These are phyloP conservation scores for Xylaria sp. DNA, from an alignment of 2,329 filamentous ascomycete species.

Conservation along the genomic window DNA sequence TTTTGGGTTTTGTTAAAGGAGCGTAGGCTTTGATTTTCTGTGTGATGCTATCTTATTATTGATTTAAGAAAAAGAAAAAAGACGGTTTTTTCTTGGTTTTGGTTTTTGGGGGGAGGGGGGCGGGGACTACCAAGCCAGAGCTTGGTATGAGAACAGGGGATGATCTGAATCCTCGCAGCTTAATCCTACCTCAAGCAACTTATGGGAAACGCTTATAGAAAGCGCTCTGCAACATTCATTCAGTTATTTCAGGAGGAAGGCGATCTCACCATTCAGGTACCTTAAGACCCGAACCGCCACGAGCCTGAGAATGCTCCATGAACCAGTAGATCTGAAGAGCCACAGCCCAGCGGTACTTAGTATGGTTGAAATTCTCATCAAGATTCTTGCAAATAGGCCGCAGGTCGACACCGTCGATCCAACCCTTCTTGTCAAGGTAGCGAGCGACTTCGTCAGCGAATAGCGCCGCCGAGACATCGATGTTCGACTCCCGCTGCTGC, in stretches of 20 bases:
- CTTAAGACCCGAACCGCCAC: too few species aligned
- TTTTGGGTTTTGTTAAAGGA: not conserved
- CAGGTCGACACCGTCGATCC: not conserved
- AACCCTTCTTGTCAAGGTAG: constrained; percentile 9
- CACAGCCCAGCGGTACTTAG: constrained; percentile 3
- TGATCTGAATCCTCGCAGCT: too few species aligned
- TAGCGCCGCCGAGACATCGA: constrained; percentile 20
- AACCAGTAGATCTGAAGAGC: constrained; percentile 33
- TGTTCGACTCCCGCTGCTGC: not conserved
- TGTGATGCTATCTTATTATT: too few species aligned
- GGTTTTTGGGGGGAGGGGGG: not conserved
- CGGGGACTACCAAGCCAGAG: too few species aligned
- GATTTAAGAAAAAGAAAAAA: not conserved
- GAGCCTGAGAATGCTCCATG: constrained; percentile 14
- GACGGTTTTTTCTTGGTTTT: not conserved
- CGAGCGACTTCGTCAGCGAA: constrained; percentile 29
- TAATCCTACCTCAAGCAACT: too few species aligned
- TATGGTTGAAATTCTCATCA: not conserved
- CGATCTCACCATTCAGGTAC: too few species aligned
- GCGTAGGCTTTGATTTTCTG: too few species aligned
- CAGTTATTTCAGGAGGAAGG: not conserved
- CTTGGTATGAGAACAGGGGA: too few species aligned
- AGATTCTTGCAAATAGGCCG: not conserved
- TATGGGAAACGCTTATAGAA: not conserved
- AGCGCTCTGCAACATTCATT: not conserved